phyloP scores from a whole-genome alignment of 1,139 yeast genomes.

The Debaryomyces coudertii region DNA sequence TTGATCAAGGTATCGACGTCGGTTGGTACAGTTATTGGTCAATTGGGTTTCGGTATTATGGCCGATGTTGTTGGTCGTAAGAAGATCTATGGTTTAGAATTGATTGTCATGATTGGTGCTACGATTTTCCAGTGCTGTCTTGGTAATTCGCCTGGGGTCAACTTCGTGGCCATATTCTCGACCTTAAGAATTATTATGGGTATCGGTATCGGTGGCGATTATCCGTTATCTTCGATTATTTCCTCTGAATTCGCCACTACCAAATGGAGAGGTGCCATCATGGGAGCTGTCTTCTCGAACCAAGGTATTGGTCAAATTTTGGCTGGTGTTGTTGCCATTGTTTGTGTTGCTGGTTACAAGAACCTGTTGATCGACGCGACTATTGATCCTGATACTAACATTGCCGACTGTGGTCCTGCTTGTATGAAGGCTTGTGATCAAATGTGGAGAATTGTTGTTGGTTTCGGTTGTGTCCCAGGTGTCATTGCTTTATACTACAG shows the following conservation, averaged over 20 bases:
- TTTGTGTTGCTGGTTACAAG: conserved; percentile 75
- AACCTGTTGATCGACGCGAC: conserved; percentile 53
- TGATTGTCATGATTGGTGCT: conserved; percentile 80
- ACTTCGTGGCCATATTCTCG: conserved; percentile 71
- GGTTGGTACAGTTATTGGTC: conserved; percentile 94
- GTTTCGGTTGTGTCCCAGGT: conserved; percentile 91
- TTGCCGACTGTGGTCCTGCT: conserved; percentile 57
- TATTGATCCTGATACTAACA: conserved; percentile 27
- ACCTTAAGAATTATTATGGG: conserved; percentile 84
- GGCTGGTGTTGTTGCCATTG: conserved; percentile 81
- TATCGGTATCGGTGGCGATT: conserved; percentile 99
- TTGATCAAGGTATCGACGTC: conserved; percentile 86
- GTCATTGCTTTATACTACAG: conserved; percentile 79
- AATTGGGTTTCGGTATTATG: conserved; percentile 78
- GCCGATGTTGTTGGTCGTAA: conserved; percentile 91
- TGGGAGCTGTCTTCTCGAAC: conserved; percentile 91
- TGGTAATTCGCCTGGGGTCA: conserved; percentile 70
- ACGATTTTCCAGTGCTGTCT: conserved; percentile 74
- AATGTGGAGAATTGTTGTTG: conserved; percentile 91
- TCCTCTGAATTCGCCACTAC: conserved; percentile 89
- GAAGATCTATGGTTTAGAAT: conserved; percentile 83
- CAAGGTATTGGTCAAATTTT: conserved; percentile 90
- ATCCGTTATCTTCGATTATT: conserved; percentile 92
- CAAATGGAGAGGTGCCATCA: conserved; percentile 95
- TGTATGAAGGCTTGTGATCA: conserved; percentile 82